phyloP scores from a whole-genome alignment of 164 flowering plant genomes.

The Berberis vulgaris region DNA sequence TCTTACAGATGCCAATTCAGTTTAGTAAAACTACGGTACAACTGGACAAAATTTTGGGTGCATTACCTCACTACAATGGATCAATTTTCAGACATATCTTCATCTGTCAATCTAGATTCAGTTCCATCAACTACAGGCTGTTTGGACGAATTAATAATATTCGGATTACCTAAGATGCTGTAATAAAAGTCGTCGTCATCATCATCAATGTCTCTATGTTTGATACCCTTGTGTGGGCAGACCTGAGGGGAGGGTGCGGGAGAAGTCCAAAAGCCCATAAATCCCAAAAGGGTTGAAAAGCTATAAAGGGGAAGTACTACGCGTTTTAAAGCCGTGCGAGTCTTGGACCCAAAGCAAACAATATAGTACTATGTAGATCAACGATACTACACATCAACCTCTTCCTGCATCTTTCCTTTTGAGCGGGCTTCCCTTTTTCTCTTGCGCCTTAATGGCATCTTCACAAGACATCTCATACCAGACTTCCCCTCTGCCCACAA shows the following conservation, averaged over 20 bases:
- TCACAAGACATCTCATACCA: slow-evolving; percentile 90
- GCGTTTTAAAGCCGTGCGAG: too few relatives aligned
- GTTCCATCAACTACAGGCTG: slow-evolving; percentile 75
- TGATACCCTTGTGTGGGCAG: neutral
- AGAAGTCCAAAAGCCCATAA: too few relatives aligned
- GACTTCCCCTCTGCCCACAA: slow-evolving; percentile 70
- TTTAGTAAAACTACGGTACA: too few relatives aligned
- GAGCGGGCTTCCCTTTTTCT: slow-evolving; percentile 44
- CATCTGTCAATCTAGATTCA: slow-evolving; percentile 54
- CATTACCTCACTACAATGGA: too few relatives aligned
- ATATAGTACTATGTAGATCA: too few relatives aligned
- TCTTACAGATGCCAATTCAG: too few relatives aligned
- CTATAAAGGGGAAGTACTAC: too few relatives aligned
- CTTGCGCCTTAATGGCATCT: slow-evolving; percentile 57
- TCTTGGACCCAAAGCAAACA: too few relatives aligned
- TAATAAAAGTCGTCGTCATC: slow-evolving; percentile 52
- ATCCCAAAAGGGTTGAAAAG: too few relatives aligned
- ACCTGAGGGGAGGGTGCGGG: too few relatives aligned
- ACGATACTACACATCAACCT: slow-evolving; percentile 19
- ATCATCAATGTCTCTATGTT: slow-evolving; percentile 29
- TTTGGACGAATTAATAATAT: slow-evolving; percentile 12
- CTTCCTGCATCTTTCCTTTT: slow-evolving; percentile 12
- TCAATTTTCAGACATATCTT: slow-evolving; percentile 53
- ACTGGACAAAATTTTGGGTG: too few relatives aligned
- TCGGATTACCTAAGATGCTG: slow-evolving; percentile 36